Base-by-base conservation (phyloP, 2,329 filamentous ascomycete genomes). In the Arthrocladium fulminans region DNA sequence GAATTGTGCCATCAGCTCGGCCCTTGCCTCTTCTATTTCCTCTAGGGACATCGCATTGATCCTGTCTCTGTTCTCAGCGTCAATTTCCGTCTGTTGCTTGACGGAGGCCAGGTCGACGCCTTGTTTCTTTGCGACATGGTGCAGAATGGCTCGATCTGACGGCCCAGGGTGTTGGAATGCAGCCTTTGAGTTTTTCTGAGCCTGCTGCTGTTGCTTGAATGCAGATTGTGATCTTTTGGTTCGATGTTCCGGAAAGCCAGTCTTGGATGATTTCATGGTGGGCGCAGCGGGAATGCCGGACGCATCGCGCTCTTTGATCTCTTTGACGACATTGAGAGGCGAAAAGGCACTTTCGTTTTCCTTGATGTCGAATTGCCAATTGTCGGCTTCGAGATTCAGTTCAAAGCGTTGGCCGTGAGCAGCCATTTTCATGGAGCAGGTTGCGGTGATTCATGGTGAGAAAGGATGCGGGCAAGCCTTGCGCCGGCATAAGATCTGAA, bases 241-340 rank as follows among this genome's bases (percentile, higher is more conserved):
- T 65, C 85, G 92, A 65, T 88, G 89, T 50, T 82, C 80, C n/a
- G 92, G 92, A 58, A 97, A 97, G 1, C 92, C 92, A 10, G 78
- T 81, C 17, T 73, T 69, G 8, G 81, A 77, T 32, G 73, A 73
- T 7, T 84, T 81, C 3, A 84, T 74, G 54, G 79, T 81, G 19
- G 79, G 73, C 3, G 68, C 61, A 25, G 68, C 58, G 10, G 63
- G 60, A 20, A 52, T 39, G n/a, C 49, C 20, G 39, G 65, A 59
- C 22, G 77, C 67, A 38, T 80, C 75, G 53, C 86, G 84, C 69
- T 97, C 90, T 59, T 84, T 76, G 54, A 97, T 80, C 57, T 96
- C 89, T 48, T 77, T 77, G 37, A 94, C 72, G 34, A 84, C 72
- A 22, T 53, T 60, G 54, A 65, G 56, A 42, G 63, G 49, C 35